phyloP scores from a whole-genome alignment of 108 stramenopile species.

The Skeletonema marinoi region DNA sequence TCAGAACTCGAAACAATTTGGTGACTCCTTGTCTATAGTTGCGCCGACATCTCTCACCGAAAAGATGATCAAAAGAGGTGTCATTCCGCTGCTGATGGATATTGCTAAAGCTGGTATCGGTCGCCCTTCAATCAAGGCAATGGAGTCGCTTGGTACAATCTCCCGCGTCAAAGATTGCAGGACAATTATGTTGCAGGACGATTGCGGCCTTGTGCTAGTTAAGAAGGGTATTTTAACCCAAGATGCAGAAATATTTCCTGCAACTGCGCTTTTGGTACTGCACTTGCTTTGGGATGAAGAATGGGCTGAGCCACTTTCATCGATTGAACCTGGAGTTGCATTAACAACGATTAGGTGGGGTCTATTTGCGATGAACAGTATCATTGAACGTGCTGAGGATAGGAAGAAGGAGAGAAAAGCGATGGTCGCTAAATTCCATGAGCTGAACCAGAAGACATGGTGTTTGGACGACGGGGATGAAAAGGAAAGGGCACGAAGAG shows the following conservation, averaged over 20 bases:
- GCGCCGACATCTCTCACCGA: background rate
- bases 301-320: constrained; percentile 2
- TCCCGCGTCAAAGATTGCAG: constrained; percentile 1
- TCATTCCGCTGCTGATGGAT: background rate
- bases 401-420: background rate
- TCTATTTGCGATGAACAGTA: background rate
- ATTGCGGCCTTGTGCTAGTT: background rate
- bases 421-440: background rate
- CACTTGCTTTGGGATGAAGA: constrained; percentile 12
- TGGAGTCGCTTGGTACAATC: background rate
- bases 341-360: background rate
- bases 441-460: background rate
- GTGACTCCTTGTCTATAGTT: background rate
- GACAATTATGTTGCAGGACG: background rate
- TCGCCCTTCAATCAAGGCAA: background rate
- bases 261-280: background rate
- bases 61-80: constrained; percentile 8
- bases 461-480: background rate
- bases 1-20: background rate
- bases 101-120: background rate
- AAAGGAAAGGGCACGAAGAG: background rate
- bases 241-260: background rate
- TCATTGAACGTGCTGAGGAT: background rate
- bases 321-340: background rate
- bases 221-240: background rate